Evolutionary conservation across 140 eudicot genomes (phyloP).

Genomic region (Ambrosia hybrid): DNA sequence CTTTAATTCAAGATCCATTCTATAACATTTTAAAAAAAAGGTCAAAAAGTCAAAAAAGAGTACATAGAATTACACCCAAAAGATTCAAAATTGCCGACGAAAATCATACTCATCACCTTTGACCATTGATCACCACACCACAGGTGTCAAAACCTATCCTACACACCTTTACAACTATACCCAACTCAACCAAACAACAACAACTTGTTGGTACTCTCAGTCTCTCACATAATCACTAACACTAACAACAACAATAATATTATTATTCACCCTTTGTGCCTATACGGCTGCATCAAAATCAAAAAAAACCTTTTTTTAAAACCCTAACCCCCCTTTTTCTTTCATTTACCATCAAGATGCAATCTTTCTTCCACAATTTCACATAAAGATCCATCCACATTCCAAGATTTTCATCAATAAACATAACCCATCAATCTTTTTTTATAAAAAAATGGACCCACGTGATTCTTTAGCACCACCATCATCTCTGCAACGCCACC

Average conservation of each 20-base stretch:
- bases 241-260: too few species aligned
- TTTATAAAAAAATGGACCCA: constrained; percentile 27
- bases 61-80: constrained; percentile 13
- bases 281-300: constrained; percentile 8
- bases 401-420: too few species aligned
- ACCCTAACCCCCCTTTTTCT: constrained; percentile 24
- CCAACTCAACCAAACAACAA: constrained; percentile 14
- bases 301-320: neutral
- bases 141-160: constrained; percentile 41
- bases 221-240: too few species aligned
- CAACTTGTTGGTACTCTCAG: too few species aligned
- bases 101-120: constrained; percentile 25
- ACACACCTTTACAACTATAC: constrained; percentile 35
- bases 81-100: constrained; percentile 47
- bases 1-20: neutral
- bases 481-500: constrained; percentile 33
- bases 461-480: constrained; percentile 30
- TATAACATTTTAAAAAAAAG: too few species aligned
- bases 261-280: neutral
- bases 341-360: neutral
- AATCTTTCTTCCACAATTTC: constrained; percentile 10
- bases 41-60: constrained; percentile 1
- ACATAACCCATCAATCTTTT: neutral
- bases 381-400: constrained; percentile 17
- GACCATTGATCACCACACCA: constrained; percentile 43